phyloP scores from a whole-genome alignment of 805 yeast genomes.

The Yarrowia keelungensis region DNA sequence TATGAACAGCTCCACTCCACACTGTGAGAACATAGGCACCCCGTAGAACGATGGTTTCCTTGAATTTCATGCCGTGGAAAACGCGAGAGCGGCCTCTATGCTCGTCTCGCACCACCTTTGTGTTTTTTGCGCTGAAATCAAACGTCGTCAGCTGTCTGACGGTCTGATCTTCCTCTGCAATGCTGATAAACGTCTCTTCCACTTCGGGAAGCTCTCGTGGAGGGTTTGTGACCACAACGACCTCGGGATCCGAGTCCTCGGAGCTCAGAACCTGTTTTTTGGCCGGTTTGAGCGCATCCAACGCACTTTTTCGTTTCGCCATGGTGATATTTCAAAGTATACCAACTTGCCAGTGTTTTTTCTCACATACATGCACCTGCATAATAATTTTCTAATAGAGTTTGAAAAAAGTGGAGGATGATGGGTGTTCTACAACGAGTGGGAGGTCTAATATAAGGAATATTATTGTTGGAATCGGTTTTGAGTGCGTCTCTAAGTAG shows the following conservation, averaged over 20 bases:
- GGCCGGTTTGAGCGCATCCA: constrained; percentile 26
- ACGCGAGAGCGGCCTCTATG: neutral
- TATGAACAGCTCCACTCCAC: constrained; percentile 28
- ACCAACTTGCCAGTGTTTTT: neutral
- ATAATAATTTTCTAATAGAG: constrained; percentile 22
- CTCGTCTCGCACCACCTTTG: constrained; percentile 31
- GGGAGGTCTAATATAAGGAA: too few species aligned
- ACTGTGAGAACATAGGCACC: constrained; percentile 30
- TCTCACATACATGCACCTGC: constrained; percentile 2
- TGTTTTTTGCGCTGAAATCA: constrained; percentile 11
- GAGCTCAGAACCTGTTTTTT: constrained; percentile 30
- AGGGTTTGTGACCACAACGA: constrained; percentile 11
- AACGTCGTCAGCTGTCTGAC: constrained; percentile 9
- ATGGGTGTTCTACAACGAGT: neutral
- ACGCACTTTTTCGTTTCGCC: constrained; percentile 35
- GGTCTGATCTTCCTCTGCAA: neutral
- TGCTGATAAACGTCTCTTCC: constrained; percentile 23
- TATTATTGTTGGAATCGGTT: too few species aligned
- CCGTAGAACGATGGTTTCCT: constrained; percentile 18
- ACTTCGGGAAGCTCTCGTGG: constrained; percentile 1
- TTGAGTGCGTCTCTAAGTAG: too few species aligned
- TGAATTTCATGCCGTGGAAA: constrained; percentile 33
- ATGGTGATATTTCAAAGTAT: neutral
- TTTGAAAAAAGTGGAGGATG: neutral
- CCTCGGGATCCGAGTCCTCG: constrained; percentile 18